Conservation (phyloP, 2,329 filamentous ascomycete genomes). For the Trichoderma citrinoviride region DNA sequence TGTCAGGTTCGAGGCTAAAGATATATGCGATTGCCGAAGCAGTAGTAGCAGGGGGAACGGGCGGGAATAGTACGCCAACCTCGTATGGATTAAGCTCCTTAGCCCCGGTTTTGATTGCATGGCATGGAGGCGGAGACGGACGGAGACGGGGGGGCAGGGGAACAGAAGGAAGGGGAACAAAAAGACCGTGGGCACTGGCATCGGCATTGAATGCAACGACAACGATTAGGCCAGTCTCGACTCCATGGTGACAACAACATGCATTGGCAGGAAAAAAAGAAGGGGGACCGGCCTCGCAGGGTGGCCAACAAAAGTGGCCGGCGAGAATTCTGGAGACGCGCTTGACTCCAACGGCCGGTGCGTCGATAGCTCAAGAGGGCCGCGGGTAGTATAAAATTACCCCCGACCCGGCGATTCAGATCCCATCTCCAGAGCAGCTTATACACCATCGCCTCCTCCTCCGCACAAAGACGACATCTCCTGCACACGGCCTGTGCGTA, state of each 20-base stretch:
- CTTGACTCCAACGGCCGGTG: constrained; percentile 10
- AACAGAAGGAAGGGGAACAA: neutral
- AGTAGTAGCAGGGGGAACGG: neutral
- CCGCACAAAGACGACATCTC: neutral
- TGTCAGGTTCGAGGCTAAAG: constrained; percentile 1
- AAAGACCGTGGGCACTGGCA: neutral
- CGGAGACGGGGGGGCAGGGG: neutral
- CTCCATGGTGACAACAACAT: constrained; percentile 15
- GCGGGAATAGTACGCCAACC: constrained; percentile 15
- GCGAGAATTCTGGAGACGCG: constrained; percentile 18
- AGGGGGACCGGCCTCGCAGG: neutral
- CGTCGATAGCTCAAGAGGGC: constrained; percentile 2
- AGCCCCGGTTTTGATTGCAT: constrained; percentile 18
- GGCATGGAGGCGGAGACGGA: neutral
- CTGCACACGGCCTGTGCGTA: neutral
- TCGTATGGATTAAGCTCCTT: constrained; percentile 11
- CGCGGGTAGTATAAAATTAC: constrained; percentile 18
- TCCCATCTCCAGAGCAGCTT: neutral
- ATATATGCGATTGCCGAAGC: constrained; percentile 18
- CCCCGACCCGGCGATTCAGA: constrained; percentile 9
- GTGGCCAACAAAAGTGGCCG: constrained; percentile 11
- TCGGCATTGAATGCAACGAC: constrained; percentile 5
- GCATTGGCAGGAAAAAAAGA: neutral
- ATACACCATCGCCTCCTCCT: neutral
- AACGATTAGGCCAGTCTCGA: neutral